phyloP scores from a whole-genome alignment of 2,329 filamentous ascomycete species.

The Whalleya microplaca region DNA sequence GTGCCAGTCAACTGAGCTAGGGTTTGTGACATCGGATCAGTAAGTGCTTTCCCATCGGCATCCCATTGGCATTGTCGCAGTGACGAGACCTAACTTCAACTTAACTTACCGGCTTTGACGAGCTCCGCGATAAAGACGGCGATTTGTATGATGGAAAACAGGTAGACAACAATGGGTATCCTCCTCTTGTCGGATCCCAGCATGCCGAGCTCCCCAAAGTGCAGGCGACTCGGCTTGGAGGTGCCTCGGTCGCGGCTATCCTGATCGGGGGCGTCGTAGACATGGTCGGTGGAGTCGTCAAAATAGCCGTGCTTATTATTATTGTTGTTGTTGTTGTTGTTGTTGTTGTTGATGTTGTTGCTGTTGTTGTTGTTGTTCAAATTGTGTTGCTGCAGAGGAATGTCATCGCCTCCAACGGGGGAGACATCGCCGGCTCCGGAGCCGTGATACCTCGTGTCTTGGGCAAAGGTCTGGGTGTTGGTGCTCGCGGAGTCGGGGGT shows the following conservation, averaged over 20 bases:
- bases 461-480: constrained; percentile 48
- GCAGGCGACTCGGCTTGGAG: constrained; percentile 49
- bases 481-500: constrained; percentile 36
- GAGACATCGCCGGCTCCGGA: constrained; percentile 43
- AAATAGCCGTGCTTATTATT: constrained; percentile 28
- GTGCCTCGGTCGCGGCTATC: constrained; percentile 36
- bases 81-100: no score
- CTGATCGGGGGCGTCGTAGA: constrained; percentile 59
- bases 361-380: constrained; percentile 28
- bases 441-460: constrained; percentile 63
- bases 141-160: constrained; percentile 76
- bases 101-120: constrained; percentile 73
- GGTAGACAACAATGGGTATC: constrained; percentile 81
- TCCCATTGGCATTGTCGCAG: background rate
- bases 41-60: background rate
- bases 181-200: constrained; percentile 57
- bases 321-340: constrained; percentile 36
- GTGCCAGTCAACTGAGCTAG: constrained; percentile 76
- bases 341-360: constrained; percentile 34
- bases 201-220: constrained; percentile 65
- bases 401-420: constrained; percentile 54
- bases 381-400: constrained; percentile 58
- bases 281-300: constrained; percentile 56
- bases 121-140: constrained; percentile 89
- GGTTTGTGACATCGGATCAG: constrained; percentile 16